Evolutionary conservation across 1,284 basidiomycete species (phyloP).

Genomic region (Malassezia arunalokei): DNA sequence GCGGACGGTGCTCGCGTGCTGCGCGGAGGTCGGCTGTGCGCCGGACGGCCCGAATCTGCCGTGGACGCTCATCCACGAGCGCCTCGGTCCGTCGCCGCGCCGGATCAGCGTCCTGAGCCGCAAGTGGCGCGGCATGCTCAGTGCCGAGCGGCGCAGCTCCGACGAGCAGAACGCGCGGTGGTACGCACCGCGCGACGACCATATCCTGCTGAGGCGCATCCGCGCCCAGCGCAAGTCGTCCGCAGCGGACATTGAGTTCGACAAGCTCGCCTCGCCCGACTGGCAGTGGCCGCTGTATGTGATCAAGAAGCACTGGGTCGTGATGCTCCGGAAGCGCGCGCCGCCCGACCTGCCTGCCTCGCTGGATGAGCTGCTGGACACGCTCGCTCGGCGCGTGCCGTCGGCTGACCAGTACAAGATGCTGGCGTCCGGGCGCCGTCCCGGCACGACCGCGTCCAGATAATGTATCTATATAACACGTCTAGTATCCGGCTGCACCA

Average conservation of each 20-base stretch:
- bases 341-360: conserved; percentile 7
- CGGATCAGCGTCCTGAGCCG: conserved; percentile 17
- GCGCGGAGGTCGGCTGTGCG: conserved; percentile 9
- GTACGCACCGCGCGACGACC: conserved; percentile 18
- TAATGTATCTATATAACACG: background rate
- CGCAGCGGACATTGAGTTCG: conserved; percentile 15
- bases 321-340: conserved; percentile 14
- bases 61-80: conserved; percentile 18
- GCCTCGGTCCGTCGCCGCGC: conserved; percentile 12
- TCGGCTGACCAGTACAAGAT: conserved; percentile 16
- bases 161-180: conserved; percentile 16
- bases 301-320: conserved; percentile 17
- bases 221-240: conserved; percentile 10
- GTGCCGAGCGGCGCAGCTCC: conserved; percentile 11
- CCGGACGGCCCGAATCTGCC: conserved; percentile 16
- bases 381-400: conserved; percentile 3
- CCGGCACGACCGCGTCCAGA: background rate
- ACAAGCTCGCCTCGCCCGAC: conserved; percentile 11
- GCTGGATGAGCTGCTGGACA: conserved; percentile 12
- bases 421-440: conserved; percentile 14
- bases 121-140: conserved; percentile 19
- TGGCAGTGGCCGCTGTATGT: conserved; percentile 18
- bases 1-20: conserved; percentile 10
- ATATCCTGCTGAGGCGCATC: conserved; percentile 12
- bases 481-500: conserved; percentile 38